A percentile compares a stretch with the other conserved stretches of the same genome.
These are phyloP conservation scores for Petunia axillaris DNA, from an alignment of 257 asterid species.

Conservation along the genomic window DNA sequence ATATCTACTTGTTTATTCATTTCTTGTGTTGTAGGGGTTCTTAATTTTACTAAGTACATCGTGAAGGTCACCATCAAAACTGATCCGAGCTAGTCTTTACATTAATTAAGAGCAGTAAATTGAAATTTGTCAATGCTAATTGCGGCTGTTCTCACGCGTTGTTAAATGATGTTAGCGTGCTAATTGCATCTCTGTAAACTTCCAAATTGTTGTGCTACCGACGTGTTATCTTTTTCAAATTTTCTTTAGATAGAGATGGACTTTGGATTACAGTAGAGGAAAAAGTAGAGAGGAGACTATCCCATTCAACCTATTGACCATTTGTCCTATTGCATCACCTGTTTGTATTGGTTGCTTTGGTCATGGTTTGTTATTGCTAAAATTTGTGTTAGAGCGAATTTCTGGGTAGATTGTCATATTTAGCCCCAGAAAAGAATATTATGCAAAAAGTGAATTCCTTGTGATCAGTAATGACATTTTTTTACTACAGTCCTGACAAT, in stretches of 20 bases:
- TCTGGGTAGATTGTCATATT: too few species aligned
- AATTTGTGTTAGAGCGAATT: too few species aligned
- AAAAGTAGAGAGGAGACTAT: not conserved
- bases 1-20: not conserved
- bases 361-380: too few species aligned
- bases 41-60: not conserved
- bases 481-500: too few species aligned
- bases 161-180: not conserved
- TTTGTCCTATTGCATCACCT: too few species aligned
- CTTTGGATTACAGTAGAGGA: not conserved
- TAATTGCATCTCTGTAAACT: not conserved
- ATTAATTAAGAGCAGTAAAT: not conserved
- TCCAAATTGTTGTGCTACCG: not conserved
- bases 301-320: too few species aligned
- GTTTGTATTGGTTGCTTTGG: too few species aligned
- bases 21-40: not conserved
- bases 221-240: not conserved
- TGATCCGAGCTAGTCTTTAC: not conserved
- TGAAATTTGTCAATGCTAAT: not conserved
- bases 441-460: too few species aligned
- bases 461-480: too few species aligned
- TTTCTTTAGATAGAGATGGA: not conserved
- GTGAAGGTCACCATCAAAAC: not conserved
- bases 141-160: slow-evolving; percentile 13
- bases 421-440: too few species aligned